Base-by-base conservation (phyloP, 192 early-diverging fungal species). In the Coemansia sp. region DNA sequence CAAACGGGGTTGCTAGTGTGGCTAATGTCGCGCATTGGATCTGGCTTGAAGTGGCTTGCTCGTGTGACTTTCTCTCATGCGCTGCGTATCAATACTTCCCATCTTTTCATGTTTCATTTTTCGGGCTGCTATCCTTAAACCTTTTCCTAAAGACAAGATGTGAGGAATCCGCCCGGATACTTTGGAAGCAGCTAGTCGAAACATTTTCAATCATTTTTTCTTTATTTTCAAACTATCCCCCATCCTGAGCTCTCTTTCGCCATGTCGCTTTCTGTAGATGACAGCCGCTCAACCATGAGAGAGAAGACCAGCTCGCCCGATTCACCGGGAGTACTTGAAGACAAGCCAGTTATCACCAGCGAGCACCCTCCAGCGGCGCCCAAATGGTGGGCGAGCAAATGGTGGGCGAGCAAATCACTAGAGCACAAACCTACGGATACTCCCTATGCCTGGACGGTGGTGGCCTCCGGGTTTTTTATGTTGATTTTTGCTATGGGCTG, bases 401-500 rank as follows among this genome's bases (percentile, higher is more conserved):
- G n/a, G 76, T 78, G 76, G 76, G 66, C 72, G 23, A 78, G 56
- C 64, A 78, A 78, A 37, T 68, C 76, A n/a, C 35, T 69, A 1
- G 76, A 73, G 37, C 52, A 69, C 13, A 65, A 70, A 34, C 68
- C 77, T 6, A 37, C 65, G 14, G 80, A 78, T 59, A 59, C 75
- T 25, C 14, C 23, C 8, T 81, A 75, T 58, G 86, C 80, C 20
- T 87, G 86, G 86, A 55, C 74, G 2, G 83, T 87, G 5, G 86
- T 85, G 3, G 73, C 52, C 13, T 74, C 77, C 0, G 84, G 77
- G 2, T 85, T 70, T 37, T 76, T 83, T 43, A 83, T 85, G 42
- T 69, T 84, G 25, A 79, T 80, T 52, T 72, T 84, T 25, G 75
- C 84, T 8, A 77, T 87, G 62, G 86, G 86, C 25, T 78, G 74